These are phyloP conservation scores for Vanrija sp. DNA, from an alignment of 1,284 basidiomycete genomes.

Conservation along the genomic window DNA sequence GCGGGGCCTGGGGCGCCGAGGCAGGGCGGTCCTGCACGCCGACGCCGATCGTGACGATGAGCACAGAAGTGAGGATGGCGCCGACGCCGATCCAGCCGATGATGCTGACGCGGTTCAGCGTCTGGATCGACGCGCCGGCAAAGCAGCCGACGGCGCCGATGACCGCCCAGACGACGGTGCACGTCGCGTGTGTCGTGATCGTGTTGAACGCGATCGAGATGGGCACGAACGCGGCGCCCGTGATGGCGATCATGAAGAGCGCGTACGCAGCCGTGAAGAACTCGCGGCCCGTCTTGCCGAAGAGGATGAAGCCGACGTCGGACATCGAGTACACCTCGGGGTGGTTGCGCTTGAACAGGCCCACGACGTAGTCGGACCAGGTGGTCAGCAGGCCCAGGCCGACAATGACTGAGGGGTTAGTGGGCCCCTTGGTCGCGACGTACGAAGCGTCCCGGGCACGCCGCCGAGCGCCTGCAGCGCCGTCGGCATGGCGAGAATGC, in stretches of 20 bases:
- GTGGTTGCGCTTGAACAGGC: slow-evolving; percentile 29
- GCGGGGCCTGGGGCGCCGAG: slow-evolving; percentile 27
- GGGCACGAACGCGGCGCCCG: slow-evolving; percentile 6
- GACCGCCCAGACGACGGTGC: slow-evolving; percentile 32
- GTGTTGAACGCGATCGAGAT: slow-evolving; percentile 32
- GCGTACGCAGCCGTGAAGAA: slow-evolving; percentile 8
- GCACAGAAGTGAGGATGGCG: slow-evolving; percentile 30
- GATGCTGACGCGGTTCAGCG: slow-evolving; percentile 33
- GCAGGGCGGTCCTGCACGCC: slow-evolving; percentile 39
- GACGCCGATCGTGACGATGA: slow-evolving; percentile 34
- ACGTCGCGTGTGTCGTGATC: slow-evolving; percentile 31
- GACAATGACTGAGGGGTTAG: slow-evolving; percentile 19
- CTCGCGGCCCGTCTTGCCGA: slow-evolving; percentile 23
- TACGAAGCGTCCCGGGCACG: slow-evolving; percentile 26
- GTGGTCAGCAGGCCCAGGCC: slow-evolving; percentile 25
- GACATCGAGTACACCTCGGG: slow-evolving; percentile 35
- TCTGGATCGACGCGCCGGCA: slow-evolving; percentile 31
- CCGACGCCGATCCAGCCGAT: slow-evolving; percentile 36
- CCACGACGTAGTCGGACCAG: slow-evolving; percentile 23
- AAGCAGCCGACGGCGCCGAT: slow-evolving; percentile 20
- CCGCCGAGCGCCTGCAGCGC: slow-evolving; percentile 25
- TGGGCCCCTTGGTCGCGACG: not conserved
- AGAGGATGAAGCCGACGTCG: slow-evolving; percentile 26
- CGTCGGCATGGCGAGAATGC: slow-evolving; percentile 32
- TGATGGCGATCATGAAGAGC: slow-evolving; percentile 7